These are phyloP conservation scores for Saitozyma sp. DNA, from an alignment of 768 basidiomycete species.

Conservation along the genomic window DNA sequence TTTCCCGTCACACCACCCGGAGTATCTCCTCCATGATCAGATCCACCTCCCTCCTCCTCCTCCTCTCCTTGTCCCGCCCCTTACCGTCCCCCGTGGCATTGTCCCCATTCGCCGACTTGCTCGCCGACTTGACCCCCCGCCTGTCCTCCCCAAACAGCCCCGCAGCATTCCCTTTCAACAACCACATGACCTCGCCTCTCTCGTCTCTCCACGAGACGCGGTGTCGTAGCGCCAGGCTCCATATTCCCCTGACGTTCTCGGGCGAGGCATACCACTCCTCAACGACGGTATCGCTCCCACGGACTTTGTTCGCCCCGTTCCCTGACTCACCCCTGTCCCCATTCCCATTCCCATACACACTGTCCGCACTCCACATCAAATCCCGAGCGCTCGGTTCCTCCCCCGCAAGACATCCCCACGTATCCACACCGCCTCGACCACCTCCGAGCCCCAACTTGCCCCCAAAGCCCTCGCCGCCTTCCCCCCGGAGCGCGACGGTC, in stretches of 20 bases:
- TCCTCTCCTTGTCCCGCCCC: not conserved
- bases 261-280: slow-evolving; percentile 29
- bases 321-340: not conserved
- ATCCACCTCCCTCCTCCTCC: slow-evolving; percentile 16
- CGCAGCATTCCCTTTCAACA: slow-evolving; percentile 32
- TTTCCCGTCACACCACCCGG: slow-evolving; percentile 57
- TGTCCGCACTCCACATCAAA: not conserved
- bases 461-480: not conserved
- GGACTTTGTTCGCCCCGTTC: not conserved
- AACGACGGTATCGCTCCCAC: slow-evolving; percentile 1
- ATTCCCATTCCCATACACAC: not conserved
- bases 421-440: slow-evolving; percentile 28
- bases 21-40: slow-evolving; percentile 24
- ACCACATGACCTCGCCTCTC: slow-evolving; percentile 37
- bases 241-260: slow-evolving; percentile 28
- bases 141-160: slow-evolving; percentile 1
- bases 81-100: not conserved
- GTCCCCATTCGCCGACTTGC: not conserved
- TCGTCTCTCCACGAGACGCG: slow-evolving; percentile 23
- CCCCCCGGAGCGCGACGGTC: not conserved
- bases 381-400: slow-evolving; percentile 25
- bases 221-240: slow-evolving; percentile 20
- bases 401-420: slow-evolving; percentile 37
- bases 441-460: slow-evolving; percentile 19
- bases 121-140: not conserved